Conservation (phyloP, 768 basidiomycete genomes). For the Lactarius indigo region DNA sequence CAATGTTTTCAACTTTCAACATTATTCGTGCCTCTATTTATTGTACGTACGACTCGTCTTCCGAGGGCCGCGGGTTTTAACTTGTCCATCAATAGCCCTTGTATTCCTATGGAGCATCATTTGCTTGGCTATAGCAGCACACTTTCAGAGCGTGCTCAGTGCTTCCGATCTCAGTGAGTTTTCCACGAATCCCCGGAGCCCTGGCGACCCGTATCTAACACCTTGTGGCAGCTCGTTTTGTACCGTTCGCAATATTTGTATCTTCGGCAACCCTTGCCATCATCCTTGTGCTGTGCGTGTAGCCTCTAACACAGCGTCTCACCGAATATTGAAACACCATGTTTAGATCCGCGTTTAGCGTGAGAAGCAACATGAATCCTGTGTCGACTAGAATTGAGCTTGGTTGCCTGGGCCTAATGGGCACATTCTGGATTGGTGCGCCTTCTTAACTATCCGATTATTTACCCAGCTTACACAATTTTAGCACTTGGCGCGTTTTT, state of each 20-base stretch:
- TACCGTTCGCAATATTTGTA: conserved; percentile 82
- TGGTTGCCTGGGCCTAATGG: conserved; percentile 63
- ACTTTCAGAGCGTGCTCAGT: conserved; percentile 67
- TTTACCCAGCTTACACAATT: conserved; percentile 3
- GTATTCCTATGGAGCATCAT: conserved; percentile 74
- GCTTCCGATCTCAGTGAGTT: conserved; percentile 77
- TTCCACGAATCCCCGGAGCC: background rate
- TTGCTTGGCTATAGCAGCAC: conserved; percentile 74
- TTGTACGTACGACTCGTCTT: conserved; percentile 40
- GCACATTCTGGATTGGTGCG: conserved; percentile 78
- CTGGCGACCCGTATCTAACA: background rate
- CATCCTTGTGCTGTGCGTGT: conserved; percentile 59
- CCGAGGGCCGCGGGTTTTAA: background rate
- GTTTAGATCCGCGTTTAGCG: conserved; percentile 58
- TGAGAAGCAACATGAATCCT: conserved; percentile 65
- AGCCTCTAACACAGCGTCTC: conserved; percentile 5
- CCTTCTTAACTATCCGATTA: conserved; percentile 10
- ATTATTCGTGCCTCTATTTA: conserved; percentile 65
- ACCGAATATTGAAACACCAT: conserved; percentile 3
- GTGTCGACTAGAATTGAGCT: conserved; percentile 77
- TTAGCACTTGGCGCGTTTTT: conserved; percentile 72
- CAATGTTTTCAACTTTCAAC: conserved; percentile 71
- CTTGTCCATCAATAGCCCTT: conserved; percentile 41
- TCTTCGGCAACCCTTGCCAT: conserved; percentile 67
- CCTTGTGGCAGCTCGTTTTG: conserved; percentile 64